A percentile compares a stretch with the other conserved stretches of the same genome.
phyloP scores from a whole-genome alignment of 192 early-diverging fungal species.

The Coemansia sp. region DNA sequence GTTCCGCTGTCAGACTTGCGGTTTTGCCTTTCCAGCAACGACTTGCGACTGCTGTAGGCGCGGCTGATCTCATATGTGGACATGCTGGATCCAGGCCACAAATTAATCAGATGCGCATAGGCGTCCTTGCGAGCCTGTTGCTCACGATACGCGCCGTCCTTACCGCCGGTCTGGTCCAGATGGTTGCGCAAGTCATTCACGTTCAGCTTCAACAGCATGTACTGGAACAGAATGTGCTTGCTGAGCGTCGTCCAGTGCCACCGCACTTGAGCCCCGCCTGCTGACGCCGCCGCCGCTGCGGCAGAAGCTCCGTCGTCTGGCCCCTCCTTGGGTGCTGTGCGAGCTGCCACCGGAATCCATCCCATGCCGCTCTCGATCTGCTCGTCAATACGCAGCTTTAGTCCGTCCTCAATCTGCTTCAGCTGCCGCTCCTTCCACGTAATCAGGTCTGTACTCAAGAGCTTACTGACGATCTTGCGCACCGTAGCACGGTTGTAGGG shows the following conservation, averaged over 20 bases:
- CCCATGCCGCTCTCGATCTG: slow-evolving; percentile 51
- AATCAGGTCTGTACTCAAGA: slow-evolving; percentile 42
- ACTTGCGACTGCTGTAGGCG: slow-evolving; percentile 57
- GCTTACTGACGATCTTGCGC: slow-evolving; percentile 57
- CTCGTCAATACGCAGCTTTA: slow-evolving; percentile 50
- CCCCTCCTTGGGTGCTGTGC: slow-evolving; percentile 31
- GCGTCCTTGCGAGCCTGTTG: slow-evolving; percentile 57
- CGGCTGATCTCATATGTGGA: slow-evolving; percentile 57
- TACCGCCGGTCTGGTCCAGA: slow-evolving; percentile 17
- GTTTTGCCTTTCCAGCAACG: slow-evolving; percentile 49
- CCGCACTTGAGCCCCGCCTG: slow-evolving; percentile 41
- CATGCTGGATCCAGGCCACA: slow-evolving; percentile 55
- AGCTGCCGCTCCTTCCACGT: slow-evolving; percentile 57
- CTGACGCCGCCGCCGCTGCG: slow-evolving; percentile 2
- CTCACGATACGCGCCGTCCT: slow-evolving; percentile 48
- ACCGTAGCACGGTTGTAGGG: slow-evolving; percentile 55
- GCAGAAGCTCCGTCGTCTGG: slow-evolving; percentile 2
- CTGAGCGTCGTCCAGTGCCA: slow-evolving; percentile 59
- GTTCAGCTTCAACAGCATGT: slow-evolving; percentile 50
- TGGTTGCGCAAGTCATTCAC: slow-evolving; percentile 50
- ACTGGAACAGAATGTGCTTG: slow-evolving; percentile 56
- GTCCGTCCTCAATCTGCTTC: slow-evolving; percentile 54
- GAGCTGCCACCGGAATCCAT: slow-evolving; percentile 49
- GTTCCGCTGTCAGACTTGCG: slow-evolving; percentile 26
- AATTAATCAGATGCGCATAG: slow-evolving; percentile 50